These are phyloP conservation scores for Lactarius hengduanensis DNA, from an alignment of 768 basidiomycete species.

Conservation along the genomic window DNA sequence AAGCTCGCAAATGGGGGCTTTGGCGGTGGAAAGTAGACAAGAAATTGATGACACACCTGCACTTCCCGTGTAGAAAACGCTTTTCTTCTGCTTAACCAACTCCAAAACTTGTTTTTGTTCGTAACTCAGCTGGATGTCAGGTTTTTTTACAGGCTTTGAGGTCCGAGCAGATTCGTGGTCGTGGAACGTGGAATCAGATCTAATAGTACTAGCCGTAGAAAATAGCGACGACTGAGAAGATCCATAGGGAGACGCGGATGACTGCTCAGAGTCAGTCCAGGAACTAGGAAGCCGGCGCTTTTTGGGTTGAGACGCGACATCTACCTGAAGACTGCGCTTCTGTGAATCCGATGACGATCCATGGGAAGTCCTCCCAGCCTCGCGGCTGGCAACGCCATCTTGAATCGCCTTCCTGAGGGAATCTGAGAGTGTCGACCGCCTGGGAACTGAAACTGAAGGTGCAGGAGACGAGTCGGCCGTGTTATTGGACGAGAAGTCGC, in stretches of 20 bases:
- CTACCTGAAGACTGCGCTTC: conserved; percentile 29
- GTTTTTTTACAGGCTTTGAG: conserved; percentile 29
- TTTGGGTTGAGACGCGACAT: conserved; percentile 10
- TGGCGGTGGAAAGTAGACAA: background rate
- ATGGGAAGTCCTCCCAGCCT: conserved; percentile 14
- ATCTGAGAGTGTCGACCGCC: conserved; percentile 33
- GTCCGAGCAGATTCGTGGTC: conserved; percentile 25
- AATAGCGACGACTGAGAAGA: conserved; percentile 11
- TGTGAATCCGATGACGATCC: conserved; percentile 27
- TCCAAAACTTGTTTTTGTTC: conserved; percentile 86
- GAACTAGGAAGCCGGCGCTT: conserved; percentile 27
- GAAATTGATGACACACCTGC: conserved; percentile 61
- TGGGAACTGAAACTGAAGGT: conserved; percentile 46
- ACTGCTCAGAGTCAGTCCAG: conserved; percentile 15
- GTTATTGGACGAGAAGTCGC: conserved; percentile 56
- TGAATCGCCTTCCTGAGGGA: conserved; percentile 27
- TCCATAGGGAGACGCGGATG: background rate
- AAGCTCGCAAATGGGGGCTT: conserved; percentile 12
- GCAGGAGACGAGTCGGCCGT: conserved; percentile 28
- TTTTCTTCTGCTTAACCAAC: conserved; percentile 69
- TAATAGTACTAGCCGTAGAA: conserved; percentile 1
- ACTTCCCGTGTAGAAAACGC: conserved; percentile 94
- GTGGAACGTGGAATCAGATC: conserved; percentile 20
- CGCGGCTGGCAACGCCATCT: conserved; percentile 26
- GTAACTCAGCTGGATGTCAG: conserved; percentile 63